Conservation (phyloP, 129 eudicot genomes). For the Tagetes patula region DNA sequence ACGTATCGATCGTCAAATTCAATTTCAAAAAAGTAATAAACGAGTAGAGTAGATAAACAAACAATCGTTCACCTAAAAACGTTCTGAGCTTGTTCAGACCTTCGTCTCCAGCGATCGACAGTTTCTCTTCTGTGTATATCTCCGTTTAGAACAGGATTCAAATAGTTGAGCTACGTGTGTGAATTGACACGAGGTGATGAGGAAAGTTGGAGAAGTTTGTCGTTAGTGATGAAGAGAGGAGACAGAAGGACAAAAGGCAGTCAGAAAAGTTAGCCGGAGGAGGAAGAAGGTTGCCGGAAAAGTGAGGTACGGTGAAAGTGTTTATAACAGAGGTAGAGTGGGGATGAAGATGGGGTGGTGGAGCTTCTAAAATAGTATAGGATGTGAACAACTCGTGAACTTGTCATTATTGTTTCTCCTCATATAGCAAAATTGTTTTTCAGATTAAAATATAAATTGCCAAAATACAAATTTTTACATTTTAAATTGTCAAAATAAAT, state of each 20-base stretch:
- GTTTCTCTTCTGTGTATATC: neutral
- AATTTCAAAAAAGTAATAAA: neutral
- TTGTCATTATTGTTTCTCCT: slow-evolving; percentile 18
- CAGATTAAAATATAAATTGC: neutral
- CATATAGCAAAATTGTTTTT: neutral
- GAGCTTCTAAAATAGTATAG: slow-evolving; percentile 36
- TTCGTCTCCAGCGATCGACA: slow-evolving; percentile 4
- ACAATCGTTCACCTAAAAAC: slow-evolving; percentile 16
- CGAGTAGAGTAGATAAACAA: neutral
- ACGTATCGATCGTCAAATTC: slow-evolving; percentile 7
- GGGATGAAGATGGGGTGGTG: neutral
- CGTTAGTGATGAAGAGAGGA: slow-evolving; percentile 21
- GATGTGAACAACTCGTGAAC: slow-evolving; percentile 34
- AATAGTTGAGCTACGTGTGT: neutral
- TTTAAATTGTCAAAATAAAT: too few species aligned
- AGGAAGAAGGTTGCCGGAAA: slow-evolving; percentile 33
- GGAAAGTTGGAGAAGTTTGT: slow-evolving; percentile 22
- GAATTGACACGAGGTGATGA: slow-evolving; percentile 12
- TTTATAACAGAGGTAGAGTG: slow-evolving; percentile 1
- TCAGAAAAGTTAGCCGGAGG: slow-evolving; percentile 26
- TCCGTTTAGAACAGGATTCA: neutral
- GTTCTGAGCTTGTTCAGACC: neutral
- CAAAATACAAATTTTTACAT: too few species aligned
- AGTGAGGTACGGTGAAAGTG: slow-evolving; percentile 24
- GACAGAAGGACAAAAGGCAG: slow-evolving; percentile 28